phyloP scores from a whole-genome alignment of 2,329 filamentous ascomycete species.

The Penicillium occitanis region DNA sequence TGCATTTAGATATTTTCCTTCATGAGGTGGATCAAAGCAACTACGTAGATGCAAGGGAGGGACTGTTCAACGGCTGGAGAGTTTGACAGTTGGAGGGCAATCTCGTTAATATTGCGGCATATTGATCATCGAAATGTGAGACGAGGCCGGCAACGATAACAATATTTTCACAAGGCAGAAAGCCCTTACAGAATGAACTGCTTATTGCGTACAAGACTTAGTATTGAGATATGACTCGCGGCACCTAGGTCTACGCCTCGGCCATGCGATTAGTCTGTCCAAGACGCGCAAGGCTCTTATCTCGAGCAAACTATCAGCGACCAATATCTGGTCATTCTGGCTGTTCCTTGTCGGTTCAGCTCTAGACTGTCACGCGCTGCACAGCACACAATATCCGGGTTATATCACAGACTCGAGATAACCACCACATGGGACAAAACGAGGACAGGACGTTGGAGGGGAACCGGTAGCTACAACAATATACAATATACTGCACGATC shows the following conservation, averaged over 20 bases:
- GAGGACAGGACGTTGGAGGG: not conserved
- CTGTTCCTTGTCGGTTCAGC: not conserved
- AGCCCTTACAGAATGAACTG: not conserved
- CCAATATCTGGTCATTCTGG: not conserved
- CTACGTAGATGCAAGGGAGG: not conserved
- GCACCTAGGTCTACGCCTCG: not conserved
- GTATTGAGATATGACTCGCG: not conserved
- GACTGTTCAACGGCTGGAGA: not conserved
- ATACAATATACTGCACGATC: not conserved
- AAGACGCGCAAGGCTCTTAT: slow-evolving; percentile 1
- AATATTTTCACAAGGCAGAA: not conserved
- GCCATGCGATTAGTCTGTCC: not conserved
- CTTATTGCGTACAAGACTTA: not conserved
- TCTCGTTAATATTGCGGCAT: not conserved
- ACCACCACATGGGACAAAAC: slow-evolving; percentile 3
- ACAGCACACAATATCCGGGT: not conserved
- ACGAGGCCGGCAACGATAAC: not conserved
- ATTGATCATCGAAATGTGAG: not conserved
- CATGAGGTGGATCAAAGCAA: not conserved
- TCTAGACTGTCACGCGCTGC: slow-evolving; percentile 12
- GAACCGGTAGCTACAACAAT: not conserved
- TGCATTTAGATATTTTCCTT: not conserved
- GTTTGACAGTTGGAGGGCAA: not conserved
- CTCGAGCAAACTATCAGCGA: slow-evolving; percentile 8
- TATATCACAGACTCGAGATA: slow-evolving; percentile 7